Conservation (phyloP, 2,329 filamentous ascomycete species). For the Chrysoporthe deuterocubensis region DNA sequence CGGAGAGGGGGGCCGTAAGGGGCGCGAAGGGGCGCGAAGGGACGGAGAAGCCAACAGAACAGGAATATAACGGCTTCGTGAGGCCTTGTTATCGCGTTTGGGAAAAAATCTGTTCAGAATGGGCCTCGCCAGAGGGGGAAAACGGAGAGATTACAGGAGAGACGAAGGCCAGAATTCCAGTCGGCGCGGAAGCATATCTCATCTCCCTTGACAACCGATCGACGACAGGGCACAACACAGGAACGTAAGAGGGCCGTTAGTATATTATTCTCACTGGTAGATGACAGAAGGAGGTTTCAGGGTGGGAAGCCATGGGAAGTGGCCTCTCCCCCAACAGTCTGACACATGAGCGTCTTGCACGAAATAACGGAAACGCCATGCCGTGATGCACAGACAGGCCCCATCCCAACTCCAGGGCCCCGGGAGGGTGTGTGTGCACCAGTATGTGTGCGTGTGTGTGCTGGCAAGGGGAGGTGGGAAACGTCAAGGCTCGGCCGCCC, state of each 20-base stretch:
- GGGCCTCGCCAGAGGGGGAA: constrained; percentile 18
- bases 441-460: neutral
- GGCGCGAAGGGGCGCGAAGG: no score
- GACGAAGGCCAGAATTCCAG: constrained; percentile 5
- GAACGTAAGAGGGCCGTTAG: neutral
- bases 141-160: constrained; percentile 4
- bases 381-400: neutral
- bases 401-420: neutral
- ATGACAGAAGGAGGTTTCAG: neutral
- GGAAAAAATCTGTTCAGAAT: constrained; percentile 14
- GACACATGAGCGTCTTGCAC: neutral
- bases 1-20: neutral
- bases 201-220: constrained; percentile 15
- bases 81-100: neutral
- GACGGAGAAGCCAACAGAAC: neutral
- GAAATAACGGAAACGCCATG: neutral
- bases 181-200: neutral
- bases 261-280: neutral
- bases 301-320: neutral
- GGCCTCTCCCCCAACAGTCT: neutral
- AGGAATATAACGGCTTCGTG: neutral
- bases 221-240: constrained; percentile 4
- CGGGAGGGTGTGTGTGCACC: neutral
- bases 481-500: neutral
- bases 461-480: neutral